These are phyloP conservation scores for Moelleriella libera DNA, from an alignment of 2,329 filamentous ascomycete species.

Conservation along the genomic window DNA sequence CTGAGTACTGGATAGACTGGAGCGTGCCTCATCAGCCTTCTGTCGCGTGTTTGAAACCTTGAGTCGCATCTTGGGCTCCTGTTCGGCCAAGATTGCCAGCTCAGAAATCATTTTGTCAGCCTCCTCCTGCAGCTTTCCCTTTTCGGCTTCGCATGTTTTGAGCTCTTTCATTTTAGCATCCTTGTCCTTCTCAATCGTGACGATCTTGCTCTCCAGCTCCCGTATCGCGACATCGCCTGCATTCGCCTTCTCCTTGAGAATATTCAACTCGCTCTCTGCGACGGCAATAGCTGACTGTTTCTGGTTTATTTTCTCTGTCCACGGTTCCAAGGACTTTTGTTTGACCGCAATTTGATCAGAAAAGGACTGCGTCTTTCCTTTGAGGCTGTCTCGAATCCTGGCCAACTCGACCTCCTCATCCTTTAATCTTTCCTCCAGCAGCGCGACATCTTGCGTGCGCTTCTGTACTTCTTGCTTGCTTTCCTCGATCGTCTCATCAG, in stretches of 20 bases:
- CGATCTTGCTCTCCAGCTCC: constrained; percentile 70
- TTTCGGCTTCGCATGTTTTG: constrained; percentile 60
- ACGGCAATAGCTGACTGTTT: constrained; percentile 91
- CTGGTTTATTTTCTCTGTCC: constrained; percentile 93
- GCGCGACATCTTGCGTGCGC: constrained; percentile 57
- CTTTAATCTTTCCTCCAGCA: constrained; percentile 63
- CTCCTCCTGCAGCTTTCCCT: constrained; percentile 60
- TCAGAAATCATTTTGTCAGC: constrained; percentile 57
- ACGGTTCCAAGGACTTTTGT: constrained; percentile 89
- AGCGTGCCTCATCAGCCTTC: constrained; percentile 90
- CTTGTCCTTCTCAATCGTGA: constrained; percentile 56
- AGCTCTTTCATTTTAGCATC: constrained; percentile 59
- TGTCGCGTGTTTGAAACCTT: constrained; percentile 83
- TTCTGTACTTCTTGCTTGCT: constrained; percentile 66
- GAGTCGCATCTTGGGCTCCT: constrained; percentile 69
- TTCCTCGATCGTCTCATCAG: constrained; percentile 63
- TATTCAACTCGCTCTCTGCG: constrained; percentile 85
- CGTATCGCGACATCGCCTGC: constrained; percentile 72
- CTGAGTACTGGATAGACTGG: constrained; percentile 78
- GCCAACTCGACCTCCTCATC: constrained; percentile 70
- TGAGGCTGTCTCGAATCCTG: constrained; percentile 72
- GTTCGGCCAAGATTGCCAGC: constrained; percentile 54
- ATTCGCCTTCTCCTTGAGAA: constrained; percentile 79
- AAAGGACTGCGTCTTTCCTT: constrained; percentile 89
- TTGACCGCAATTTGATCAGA: constrained; percentile 86